Evolutionary conservation across 441 rosid species (phyloP), one percentile per base, ranked within the genome.

Genomic region (Populus trichocarpa): DNA sequence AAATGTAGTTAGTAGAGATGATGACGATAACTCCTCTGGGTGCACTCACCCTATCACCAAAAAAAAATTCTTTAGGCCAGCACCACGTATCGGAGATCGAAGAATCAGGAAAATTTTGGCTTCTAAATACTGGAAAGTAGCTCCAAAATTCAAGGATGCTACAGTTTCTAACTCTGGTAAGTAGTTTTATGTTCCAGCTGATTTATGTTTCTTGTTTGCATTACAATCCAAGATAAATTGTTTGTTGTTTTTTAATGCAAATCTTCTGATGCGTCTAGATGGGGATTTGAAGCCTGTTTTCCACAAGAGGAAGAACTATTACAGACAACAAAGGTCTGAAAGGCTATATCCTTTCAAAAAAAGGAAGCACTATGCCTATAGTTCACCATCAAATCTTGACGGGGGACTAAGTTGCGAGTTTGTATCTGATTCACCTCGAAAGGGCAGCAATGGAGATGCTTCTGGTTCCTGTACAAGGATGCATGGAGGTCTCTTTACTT

Each of bases 61-160:
- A 33, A 92, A 81, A 75, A 86, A 83, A 9, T 80, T 68, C 69
- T 86, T 82, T 80, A 90, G 91, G 89, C 82, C 88, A 72, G 85
- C 87, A 22, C 90, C 93, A 2, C 90, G 89, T 36, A 87, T 90
- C 76, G 98, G 98, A 61, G 98, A 93, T 82, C 86, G 95, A 77
- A 90, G 99, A 86, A 96, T 93, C 83, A 92, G 94, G 93, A 96
- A 92, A 87, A 85, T 93, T 82, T 82, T 91, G 92, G 98, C 99
- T 80, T 93, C 99, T 72, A 91, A 87, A 87, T 86, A 87, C 80
- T 86, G 98, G 96, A 94, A 90, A 81, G 89, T 84, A 77, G 76
- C 89, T 77, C 87, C 94, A 59, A 88, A 87, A 61, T 68, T 75
- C 73, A 92, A 84, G 86, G 84, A 84, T 76, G 79, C 25, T 69